These are phyloP conservation scores for Pistacia integerrima DNA, from an alignment of 345 rosid species.

Conservation along the genomic window DNA sequence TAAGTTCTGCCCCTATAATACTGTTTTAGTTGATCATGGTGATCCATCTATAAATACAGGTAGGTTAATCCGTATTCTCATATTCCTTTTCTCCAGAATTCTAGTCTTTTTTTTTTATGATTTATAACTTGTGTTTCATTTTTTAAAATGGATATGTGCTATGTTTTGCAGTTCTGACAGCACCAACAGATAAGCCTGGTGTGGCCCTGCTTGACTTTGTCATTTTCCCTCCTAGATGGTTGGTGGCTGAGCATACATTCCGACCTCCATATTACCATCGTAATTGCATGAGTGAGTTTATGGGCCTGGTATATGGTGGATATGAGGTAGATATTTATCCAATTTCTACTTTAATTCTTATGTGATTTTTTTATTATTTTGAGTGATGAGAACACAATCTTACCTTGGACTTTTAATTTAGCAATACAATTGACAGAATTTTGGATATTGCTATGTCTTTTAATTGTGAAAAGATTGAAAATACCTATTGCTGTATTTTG, in stretches of 20 bases:
- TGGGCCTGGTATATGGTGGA: conserved; percentile 91
- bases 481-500: neutral
- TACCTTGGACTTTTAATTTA: neutral
- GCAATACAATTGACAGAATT: neutral
- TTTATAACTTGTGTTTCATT: conserved; percentile 15
- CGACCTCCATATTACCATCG: conserved; percentile 97
- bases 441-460: neutral
- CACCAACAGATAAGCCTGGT: conserved; percentile 96
- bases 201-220: conserved; percentile 97
- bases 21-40: conserved; percentile 85
- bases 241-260: conserved; percentile 96
- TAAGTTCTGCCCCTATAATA: conserved; percentile 94
- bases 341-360: neutral
- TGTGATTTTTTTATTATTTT: neutral
- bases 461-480: neutral
- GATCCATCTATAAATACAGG: conserved; percentile 98
- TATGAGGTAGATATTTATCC: conserved; percentile 63
- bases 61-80: conserved; percentile 15
- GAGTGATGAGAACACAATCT: neutral
- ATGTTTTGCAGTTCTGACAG: conserved; percentile 76
- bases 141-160: conserved; percentile 15
- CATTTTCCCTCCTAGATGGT: conserved; percentile 94
- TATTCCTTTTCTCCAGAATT: neutral
- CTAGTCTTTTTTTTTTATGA: neutral
- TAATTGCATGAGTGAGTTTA: conserved; percentile 99